A percentile compares a stretch with the other conserved stretches of the same genome.
Evolutionary conservation across 768 basidiomycete genomes (phyloP).

Genomic region (Terana coerulea): DNA sequence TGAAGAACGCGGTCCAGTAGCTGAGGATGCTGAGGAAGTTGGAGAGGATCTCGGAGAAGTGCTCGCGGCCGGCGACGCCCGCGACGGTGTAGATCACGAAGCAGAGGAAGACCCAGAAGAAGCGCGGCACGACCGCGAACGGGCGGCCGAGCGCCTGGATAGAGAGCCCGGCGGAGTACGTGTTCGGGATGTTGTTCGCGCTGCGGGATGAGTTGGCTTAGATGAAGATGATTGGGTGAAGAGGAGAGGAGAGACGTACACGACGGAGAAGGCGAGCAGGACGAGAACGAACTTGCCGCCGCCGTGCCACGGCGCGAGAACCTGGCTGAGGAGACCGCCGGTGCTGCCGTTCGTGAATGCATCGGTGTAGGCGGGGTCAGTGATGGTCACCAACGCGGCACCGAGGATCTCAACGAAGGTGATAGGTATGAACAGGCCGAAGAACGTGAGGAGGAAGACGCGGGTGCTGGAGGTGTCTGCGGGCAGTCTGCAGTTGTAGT

Average conservation of each 20-base stretch:
- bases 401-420: constrained; percentile 46
- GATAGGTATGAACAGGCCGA: constrained; percentile 47
- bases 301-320: constrained; percentile 34
- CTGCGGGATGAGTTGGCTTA: constrained; percentile 33
- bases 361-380: constrained; percentile 32
- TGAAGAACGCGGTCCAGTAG: constrained; percentile 52
- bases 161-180: constrained; percentile 43
- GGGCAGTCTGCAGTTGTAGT: constrained; percentile 51
- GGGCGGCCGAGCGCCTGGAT: constrained; percentile 39
- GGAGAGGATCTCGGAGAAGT: constrained; percentile 40
- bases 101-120: constrained; percentile 34
- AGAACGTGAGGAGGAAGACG: constrained; percentile 47
- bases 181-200: constrained; percentile 47
- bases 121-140: constrained; percentile 39
- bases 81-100: constrained; percentile 44
- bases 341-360: constrained; percentile 35
- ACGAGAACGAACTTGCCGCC: constrained; percentile 46
- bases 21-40: constrained; percentile 36
- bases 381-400: constrained; percentile 39
- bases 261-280: constrained; percentile 40
- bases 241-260: constrained; percentile 20
- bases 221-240: neutral
- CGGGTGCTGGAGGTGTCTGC: constrained; percentile 36
- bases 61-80: constrained; percentile 42
- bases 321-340: constrained; percentile 43